phyloP scores from a whole-genome alignment of 768 basidiomycete species.

The Rhodotorula diobovata region DNA sequence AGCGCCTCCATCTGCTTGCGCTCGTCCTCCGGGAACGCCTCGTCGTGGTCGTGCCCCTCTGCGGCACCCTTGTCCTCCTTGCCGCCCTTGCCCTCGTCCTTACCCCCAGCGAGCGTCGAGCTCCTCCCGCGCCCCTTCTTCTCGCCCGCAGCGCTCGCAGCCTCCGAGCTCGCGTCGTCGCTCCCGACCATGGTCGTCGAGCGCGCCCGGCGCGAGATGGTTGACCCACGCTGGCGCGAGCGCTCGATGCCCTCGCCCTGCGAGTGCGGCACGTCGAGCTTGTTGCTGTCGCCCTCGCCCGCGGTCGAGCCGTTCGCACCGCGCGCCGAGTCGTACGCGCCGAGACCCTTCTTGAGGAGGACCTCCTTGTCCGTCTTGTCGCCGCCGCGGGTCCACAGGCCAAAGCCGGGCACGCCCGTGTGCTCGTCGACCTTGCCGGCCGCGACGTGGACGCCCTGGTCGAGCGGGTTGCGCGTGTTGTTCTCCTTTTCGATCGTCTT shows the following conservation, averaged over 20 bases:
- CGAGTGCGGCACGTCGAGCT: neutral
- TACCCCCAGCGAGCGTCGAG: slow-evolving; percentile 41
- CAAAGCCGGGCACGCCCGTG: neutral
- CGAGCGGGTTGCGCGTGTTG: neutral
- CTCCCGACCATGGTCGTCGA: slow-evolving; percentile 28
- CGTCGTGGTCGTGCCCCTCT: slow-evolving; percentile 51
- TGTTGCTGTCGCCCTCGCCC: neutral
- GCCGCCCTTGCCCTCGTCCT: neutral
- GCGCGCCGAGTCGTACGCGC: neutral
- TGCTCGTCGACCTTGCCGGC: slow-evolving; percentile 2
- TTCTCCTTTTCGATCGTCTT: slow-evolving; percentile 36
- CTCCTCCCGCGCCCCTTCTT: slow-evolving; percentile 44
- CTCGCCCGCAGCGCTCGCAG: slow-evolving; percentile 14
- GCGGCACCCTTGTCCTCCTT: neutral
- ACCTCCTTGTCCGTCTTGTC: neutral
- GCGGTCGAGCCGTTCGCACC: neutral
- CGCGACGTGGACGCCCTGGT: neutral
- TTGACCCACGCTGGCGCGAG: slow-evolving; percentile 4
- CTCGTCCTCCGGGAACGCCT: slow-evolving; percentile 77
- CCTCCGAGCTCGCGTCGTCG: slow-evolving; percentile 13
- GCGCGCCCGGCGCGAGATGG: slow-evolving; percentile 18
- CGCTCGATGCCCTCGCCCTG: slow-evolving; percentile 6
- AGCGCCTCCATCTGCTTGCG: slow-evolving; percentile 82
- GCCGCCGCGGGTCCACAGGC: neutral
- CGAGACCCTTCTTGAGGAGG: neutral